A percentile compares a stretch with the other conserved stretches of the same genome.
These are phyloP conservation scores for Staphylotrichum tortipilum DNA, from an alignment of 495 filamentous ascomycete genomes.

Conservation along the genomic window DNA sequence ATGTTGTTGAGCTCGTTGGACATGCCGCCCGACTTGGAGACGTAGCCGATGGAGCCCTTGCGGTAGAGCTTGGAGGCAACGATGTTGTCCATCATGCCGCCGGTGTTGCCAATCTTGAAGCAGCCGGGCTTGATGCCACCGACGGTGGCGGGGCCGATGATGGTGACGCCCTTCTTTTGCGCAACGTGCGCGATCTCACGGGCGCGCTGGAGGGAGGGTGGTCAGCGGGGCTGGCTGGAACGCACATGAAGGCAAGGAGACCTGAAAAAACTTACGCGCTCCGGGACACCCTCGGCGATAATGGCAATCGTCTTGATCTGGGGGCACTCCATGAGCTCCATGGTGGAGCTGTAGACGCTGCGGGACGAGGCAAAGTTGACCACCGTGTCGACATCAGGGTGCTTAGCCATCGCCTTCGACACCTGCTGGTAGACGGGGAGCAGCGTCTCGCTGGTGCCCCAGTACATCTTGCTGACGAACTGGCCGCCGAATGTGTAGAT, in stretches of 20 bases:
- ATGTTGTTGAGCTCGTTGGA: constrained; percentile 99
- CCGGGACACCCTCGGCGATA: constrained; percentile 97
- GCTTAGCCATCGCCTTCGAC: constrained; percentile 90
- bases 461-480: constrained; percentile 99
- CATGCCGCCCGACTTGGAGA: constrained; percentile 99
- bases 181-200: constrained; percentile 95
- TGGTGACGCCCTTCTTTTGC: constrained; percentile 96
- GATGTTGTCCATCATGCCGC: constrained; percentile 99
- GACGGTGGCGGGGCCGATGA: constrained; percentile 96
- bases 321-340: constrained; percentile 96
- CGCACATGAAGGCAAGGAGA: too few species aligned
- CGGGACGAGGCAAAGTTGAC: constrained; percentile 99
- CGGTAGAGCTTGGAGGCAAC: constrained; percentile 99
- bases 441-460: constrained; percentile 98
- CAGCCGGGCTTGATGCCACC: constrained; percentile 98
- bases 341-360: constrained; percentile 93
- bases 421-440: constrained; percentile 97
- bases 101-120: constrained; percentile 99
- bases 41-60: constrained; percentile 94
- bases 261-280: constrained; percentile 78
- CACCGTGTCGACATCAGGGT: constrained; percentile 91
- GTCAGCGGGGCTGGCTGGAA: too few species aligned
- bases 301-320: constrained; percentile 98
- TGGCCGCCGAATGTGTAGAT: constrained; percentile 99
- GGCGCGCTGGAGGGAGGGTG: constrained; percentile 53